Conservation (phyloP, 1,284 basidiomycete species). For the Ustilago bromivora region DNA sequence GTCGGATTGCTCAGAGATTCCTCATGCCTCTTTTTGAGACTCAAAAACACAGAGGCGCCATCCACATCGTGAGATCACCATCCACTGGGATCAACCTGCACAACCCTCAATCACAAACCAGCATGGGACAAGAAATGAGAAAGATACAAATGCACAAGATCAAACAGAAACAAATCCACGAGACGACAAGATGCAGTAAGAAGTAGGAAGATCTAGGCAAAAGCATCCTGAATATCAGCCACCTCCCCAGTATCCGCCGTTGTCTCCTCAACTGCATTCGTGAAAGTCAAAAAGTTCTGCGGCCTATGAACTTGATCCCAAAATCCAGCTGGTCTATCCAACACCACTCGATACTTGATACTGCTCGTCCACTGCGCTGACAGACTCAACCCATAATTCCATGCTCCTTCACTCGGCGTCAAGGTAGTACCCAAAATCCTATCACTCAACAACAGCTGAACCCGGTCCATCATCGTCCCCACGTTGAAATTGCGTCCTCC, state of each 20-base stretch:
- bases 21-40: too few relatives aligned
- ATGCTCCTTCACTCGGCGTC: slow-evolving; percentile 55
- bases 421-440: slow-evolving; percentile 71
- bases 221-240: slow-evolving; percentile 65
- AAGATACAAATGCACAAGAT: not conserved
- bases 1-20: too few relatives aligned
- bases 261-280: slow-evolving; percentile 41
- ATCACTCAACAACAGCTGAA: slow-evolving; percentile 93
- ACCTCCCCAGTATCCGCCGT: slow-evolving; percentile 33
- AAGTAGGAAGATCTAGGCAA: slow-evolving; percentile 40
- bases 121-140: not conserved
- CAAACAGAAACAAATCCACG: slow-evolving; percentile 1
- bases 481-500: slow-evolving; percentile 87
- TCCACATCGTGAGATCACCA: too few relatives aligned
- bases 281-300: slow-evolving; percentile 69
- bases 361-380: slow-evolving; percentile 91
- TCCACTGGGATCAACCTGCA: too few relatives aligned
- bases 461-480: slow-evolving; percentile 86
- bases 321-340: slow-evolving; percentile 92
- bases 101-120: not conserved
- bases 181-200: not conserved
- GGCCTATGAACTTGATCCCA: slow-evolving; percentile 95
- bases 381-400: slow-evolving; percentile 72
- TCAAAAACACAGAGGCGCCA: too few relatives aligned
- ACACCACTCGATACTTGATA: slow-evolving; percentile 84